phyloP scores from a whole-genome alignment of 164 flowering plant species.

The Cinnamomum chago region DNA sequence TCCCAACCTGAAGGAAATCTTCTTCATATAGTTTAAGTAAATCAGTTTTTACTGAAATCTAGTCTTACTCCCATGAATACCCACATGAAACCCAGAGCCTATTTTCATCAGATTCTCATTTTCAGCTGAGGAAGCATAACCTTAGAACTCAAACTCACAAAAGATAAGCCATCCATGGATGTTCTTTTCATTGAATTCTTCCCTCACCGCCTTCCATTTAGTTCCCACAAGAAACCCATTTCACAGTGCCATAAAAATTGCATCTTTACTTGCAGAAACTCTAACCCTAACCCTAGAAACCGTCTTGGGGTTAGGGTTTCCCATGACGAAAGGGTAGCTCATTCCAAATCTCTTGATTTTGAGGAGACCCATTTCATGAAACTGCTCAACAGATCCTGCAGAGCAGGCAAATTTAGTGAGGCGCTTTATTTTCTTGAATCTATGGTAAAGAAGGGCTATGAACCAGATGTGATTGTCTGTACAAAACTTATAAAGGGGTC shows the following conservation, averaged over 20 bases:
- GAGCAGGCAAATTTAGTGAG: constrained; percentile 56
- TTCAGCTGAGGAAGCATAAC: neutral
- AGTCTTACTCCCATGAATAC: neutral
- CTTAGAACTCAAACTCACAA: neutral
- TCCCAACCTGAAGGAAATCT: neutral
- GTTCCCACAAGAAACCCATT: constrained; percentile 23
- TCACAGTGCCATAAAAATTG: constrained; percentile 19
- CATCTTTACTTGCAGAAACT: constrained; percentile 23
- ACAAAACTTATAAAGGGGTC: constrained; percentile 78
- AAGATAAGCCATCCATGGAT: constrained; percentile 19
- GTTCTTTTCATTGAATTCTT: constrained; percentile 25
- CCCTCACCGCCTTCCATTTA: constrained; percentile 21
- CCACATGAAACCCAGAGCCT: neutral
- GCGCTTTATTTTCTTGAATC: constrained; percentile 58
- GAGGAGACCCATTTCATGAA: constrained; percentile 55
- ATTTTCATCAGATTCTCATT: neutral
- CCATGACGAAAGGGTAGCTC: constrained; percentile 32
- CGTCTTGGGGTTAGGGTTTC: constrained; percentile 23
- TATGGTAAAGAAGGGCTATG: constrained; percentile 55
- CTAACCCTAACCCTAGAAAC: constrained; percentile 15
- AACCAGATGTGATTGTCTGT: constrained; percentile 69
- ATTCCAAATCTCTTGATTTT: constrained; percentile 31
- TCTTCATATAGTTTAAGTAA: neutral
- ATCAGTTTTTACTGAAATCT: neutral
- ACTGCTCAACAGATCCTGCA: constrained; percentile 59